Evolutionary conservation across 805 yeast genomes (phyloP).

Genomic region (Starmerella apicola): DNA sequence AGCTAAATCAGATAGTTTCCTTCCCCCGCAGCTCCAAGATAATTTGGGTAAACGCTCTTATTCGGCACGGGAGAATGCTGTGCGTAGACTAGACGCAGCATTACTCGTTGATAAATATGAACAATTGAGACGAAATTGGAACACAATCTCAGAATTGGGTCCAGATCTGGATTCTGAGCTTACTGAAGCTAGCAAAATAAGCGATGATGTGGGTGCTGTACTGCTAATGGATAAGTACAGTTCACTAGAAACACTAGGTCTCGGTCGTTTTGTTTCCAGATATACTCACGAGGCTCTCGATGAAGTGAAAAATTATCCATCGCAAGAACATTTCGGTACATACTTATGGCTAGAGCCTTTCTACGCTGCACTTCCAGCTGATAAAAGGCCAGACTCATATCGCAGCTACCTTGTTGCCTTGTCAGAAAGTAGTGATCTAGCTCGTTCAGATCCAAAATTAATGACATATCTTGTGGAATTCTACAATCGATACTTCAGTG

Average conservation of each 20-base stretch:
- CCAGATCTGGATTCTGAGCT: constrained; percentile 5
- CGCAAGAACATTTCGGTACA: constrained; percentile 37
- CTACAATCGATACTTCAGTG: constrained; percentile 37
- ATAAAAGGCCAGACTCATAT: constrained; percentile 27
- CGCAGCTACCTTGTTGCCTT: constrained; percentile 38
- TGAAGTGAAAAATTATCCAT: constrained; percentile 41
- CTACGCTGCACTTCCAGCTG: background rate
- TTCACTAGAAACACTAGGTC: constrained; percentile 5
- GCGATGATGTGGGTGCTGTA: constrained; percentile 5
- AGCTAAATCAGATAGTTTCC: constrained; percentile 16
- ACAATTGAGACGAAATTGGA: background rate
- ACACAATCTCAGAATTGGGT: background rate
- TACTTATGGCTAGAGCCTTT: constrained; percentile 37
- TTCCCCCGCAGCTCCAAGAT: constrained; percentile 6
- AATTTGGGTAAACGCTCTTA: constrained; percentile 1
- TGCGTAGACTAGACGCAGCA: constrained; percentile 13
- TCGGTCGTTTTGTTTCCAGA: constrained; percentile 34
- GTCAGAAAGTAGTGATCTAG: constrained; percentile 31
- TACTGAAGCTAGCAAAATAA: constrained; percentile 1
- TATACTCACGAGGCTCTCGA: constrained; percentile 35
- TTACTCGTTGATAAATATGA: constrained; percentile 3
- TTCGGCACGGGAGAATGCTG: constrained; percentile 13
- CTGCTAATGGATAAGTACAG: background rate
- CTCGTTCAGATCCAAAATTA: background rate
- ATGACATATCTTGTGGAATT: constrained; percentile 39